Conservation (phyloP, 345 rosid genomes). For the Lumnitzera littorea region DNA sequence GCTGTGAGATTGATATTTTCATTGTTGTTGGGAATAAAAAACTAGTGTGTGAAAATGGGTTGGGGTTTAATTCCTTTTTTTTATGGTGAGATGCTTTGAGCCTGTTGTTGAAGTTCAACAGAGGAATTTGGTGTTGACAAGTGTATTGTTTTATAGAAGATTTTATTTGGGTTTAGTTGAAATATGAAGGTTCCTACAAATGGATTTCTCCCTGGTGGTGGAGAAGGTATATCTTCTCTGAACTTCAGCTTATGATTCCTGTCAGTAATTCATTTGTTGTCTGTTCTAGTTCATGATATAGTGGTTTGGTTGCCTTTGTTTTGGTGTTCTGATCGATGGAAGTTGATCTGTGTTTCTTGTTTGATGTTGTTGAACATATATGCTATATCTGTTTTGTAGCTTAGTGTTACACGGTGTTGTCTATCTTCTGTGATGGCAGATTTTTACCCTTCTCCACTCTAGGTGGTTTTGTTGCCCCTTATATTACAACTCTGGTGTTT, state of each 20-base stretch:
- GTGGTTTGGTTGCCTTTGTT: constrained; percentile 1
- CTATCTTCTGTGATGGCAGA: no score
- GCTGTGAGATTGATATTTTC: no score
- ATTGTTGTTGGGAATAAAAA: not conserved
- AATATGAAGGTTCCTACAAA: constrained; percentile 88
- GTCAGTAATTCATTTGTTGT: constrained; percentile 1
- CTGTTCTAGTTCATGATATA: not conserved
- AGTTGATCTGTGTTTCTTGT: not conserved
- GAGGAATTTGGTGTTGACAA: constrained; percentile 8
- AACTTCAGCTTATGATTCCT: not conserved
- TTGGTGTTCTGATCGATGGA: not conserved
- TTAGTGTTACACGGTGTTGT: no score
- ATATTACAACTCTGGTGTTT: no score
- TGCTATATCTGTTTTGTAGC: no score
- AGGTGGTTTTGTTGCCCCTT: no score
- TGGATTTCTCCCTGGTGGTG: constrained; percentile 57
- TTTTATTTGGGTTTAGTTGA: not conserved
- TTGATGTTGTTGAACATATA: no score
- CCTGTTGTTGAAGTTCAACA: constrained; percentile 7
- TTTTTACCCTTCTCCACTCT: no score
- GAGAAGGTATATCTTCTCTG: constrained; percentile 52
- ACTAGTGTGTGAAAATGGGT: constrained; percentile 14
- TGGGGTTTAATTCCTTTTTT: constrained; percentile 6
- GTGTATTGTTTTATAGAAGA: not conserved
- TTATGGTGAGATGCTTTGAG: constrained; percentile 6